These are phyloP conservation scores for Capronia epimyces DNA, from an alignment of 2,329 filamentous ascomycete species.

Conservation along the genomic window DNA sequence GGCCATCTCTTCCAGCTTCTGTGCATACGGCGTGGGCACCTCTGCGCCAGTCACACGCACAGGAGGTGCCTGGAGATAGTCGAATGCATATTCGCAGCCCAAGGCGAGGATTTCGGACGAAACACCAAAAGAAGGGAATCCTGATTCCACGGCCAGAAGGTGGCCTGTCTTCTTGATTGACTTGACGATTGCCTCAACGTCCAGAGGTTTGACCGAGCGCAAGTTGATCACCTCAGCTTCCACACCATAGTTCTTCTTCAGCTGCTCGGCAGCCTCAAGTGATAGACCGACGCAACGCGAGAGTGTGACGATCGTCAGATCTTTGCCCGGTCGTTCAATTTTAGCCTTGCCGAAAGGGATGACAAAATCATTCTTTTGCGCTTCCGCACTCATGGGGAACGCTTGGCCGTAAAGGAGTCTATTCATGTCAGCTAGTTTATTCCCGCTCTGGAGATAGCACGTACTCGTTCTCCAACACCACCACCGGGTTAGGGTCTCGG, in stretches of 20 bases:
- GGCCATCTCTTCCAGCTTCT: slow-evolving; percentile 86
- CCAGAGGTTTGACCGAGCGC: slow-evolving; percentile 92
- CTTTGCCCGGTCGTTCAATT: slow-evolving; percentile 92
- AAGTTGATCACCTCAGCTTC: slow-evolving; percentile 97
- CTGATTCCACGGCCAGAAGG: slow-evolving; percentile 86
- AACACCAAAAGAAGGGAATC: slow-evolving; percentile 93
- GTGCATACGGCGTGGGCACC: slow-evolving; percentile 91
- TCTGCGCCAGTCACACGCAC: slow-evolving; percentile 94
- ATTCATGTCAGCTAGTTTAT: slow-evolving; percentile 31
- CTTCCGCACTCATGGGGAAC: slow-evolving; percentile 96
- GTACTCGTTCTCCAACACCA: slow-evolving; percentile 78
- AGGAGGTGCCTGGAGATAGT: slow-evolving; percentile 92
- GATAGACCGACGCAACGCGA: slow-evolving; percentile 94
- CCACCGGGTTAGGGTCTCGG: slow-evolving; percentile 93
- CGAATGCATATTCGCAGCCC: slow-evolving; percentile 95
- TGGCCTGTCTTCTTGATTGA: slow-evolving; percentile 98
- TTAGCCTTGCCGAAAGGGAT: slow-evolving; percentile 98
- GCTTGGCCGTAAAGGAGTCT: slow-evolving; percentile 79
- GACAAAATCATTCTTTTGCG: slow-evolving; percentile 94
- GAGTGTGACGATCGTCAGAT: slow-evolving; percentile 89
- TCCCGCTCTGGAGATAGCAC: slow-evolving; percentile 16
- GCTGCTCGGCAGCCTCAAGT: slow-evolving; percentile 76
- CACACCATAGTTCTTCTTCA: slow-evolving; percentile 95
- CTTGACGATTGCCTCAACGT: slow-evolving; percentile 90
- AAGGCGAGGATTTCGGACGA: slow-evolving; percentile 87